Conservation (phyloP, 441 rosid species). For the Corymbia calophylla region DNA sequence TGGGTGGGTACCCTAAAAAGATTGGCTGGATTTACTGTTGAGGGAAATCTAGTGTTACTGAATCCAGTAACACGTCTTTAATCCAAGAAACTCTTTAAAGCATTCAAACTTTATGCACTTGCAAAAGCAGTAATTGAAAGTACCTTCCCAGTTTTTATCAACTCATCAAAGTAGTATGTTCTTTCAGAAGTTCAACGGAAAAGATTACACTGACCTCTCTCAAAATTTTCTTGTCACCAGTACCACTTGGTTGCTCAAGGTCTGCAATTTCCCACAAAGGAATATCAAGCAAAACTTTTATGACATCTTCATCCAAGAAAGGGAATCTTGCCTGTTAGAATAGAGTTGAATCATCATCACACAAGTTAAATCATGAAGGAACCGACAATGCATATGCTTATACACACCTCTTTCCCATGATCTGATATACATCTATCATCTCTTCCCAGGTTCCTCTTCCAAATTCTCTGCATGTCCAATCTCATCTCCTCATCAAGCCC, state of each 20-base stretch:
- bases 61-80: background rate
- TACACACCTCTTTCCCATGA: conserved; percentile 80
- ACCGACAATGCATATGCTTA: background rate
- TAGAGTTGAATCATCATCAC: background rate
- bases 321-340: conserved; percentile 76
- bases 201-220: conserved; percentile 49
- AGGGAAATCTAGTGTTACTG: background rate
- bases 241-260: conserved; percentile 86
- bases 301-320: conserved; percentile 88
- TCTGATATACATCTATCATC: conserved; percentile 91
- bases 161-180: background rate
- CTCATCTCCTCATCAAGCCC: conserved; percentile 88
- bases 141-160: background rate
- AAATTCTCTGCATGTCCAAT: conserved; percentile 93
- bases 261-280: conserved; percentile 84
- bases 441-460: conserved; percentile 95
- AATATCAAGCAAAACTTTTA: conserved; percentile 60
- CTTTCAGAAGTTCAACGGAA: background rate
- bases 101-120: background rate
- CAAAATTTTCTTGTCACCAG: conserved; percentile 84
- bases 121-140: background rate
- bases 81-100: background rate
- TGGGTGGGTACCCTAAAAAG: background rate
- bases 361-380: background rate
- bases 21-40: background rate